Conservation (phyloP, 257 asterid genomes). For the Leonotis leonurus region DNA sequence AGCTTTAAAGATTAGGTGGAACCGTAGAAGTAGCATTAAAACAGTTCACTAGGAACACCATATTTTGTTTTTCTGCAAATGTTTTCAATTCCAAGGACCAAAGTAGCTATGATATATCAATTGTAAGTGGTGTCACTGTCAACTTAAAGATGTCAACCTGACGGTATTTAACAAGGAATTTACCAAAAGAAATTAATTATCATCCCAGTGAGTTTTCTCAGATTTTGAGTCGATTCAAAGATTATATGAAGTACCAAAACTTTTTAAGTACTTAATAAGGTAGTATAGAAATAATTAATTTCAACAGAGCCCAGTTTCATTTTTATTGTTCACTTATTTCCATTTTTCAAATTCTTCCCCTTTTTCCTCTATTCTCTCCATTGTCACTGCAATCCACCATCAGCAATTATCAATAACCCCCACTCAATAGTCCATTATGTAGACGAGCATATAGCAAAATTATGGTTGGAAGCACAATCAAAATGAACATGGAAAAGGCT, state of each 20-base stretch:
- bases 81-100: background rate
- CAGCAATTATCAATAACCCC: background rate
- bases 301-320: background rate
- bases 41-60: background rate
- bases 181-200: too few species aligned
- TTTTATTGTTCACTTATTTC: background rate
- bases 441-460: background rate
- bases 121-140: background rate
- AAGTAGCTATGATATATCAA: background rate
- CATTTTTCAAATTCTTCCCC: background rate
- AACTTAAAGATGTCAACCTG: background rate
- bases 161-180: background rate
- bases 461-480: background rate
- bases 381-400: background rate
- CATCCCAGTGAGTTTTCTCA: background rate
- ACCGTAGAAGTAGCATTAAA: too few species aligned
- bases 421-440: background rate
- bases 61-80: background rate
- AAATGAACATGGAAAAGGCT: background rate
- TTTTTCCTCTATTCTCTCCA: background rate
- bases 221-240: background rate
- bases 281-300: background rate
- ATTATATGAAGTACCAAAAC: background rate
- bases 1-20: too few species aligned
- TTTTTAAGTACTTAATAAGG: background rate